Base-by-base conservation (phyloP, 495 filamentous ascomycete genomes). In the Penicillium paradoxum region DNA sequence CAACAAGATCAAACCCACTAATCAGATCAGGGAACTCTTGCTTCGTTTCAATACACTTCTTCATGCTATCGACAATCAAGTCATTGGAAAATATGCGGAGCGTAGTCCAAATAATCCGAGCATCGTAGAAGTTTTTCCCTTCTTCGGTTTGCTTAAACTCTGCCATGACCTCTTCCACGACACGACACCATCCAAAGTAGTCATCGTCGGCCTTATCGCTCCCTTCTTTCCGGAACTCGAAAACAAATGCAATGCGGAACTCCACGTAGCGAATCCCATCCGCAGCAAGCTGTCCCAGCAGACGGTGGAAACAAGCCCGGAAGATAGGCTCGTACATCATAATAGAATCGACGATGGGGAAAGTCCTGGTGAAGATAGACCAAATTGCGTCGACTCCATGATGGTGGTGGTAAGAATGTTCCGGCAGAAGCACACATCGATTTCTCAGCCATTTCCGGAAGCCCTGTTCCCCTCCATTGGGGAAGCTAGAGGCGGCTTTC, bases 271-370 rank as follows among this genome's bases (percentile, higher is more conserved):
- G 79, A 21, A 97, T 78, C 1, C 90, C 88, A 67, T 98, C 92
- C 2, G 79, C 81, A 7, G 82, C 71, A 6, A 97, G 67, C 19
- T 87, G 73, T 13, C 72, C 69, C 56, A 93, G 78, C 56, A 96
- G 70, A 3, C 79, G 76, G 13, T 74, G 78, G 54, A 96, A 68
- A 58, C 88, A 92, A 22, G 73, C 73, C 21, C 90, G 84, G 71
- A 90, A 91, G 48, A 98, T 90, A 0, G 93, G 91, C 67, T 97
- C 93, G 68, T 97, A 96, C 70, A 82, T 87, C 15, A 95, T 69
- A 22, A 97, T 79, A 6, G 82, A 84, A 22, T 79, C 77, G 25
- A 96, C 73, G 2, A 90, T 75, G 0, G 72, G 69, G 66, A 96
- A 93, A 41, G 81, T 83, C 27, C 76, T 77, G 10, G 67, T 73